Base-by-base conservation (phyloP, 139 green algal genomes). In the Chlamydomonas sp. region DNA sequence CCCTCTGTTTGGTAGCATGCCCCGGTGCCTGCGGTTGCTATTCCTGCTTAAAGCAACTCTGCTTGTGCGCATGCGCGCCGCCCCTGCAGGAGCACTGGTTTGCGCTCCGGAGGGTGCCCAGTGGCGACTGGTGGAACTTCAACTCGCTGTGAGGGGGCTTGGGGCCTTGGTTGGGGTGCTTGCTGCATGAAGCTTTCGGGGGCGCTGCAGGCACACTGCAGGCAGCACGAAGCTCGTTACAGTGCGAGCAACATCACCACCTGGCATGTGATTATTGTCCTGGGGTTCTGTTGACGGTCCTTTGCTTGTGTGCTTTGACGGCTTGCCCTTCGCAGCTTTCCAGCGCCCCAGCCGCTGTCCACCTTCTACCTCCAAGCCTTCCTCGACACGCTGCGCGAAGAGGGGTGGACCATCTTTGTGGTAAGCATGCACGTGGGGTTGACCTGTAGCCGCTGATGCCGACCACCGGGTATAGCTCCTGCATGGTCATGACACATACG, bases 81-180 rank as follows among this genome's bases (percentile, higher is more conserved):
- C 66, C 66, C 59, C 60, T 20, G 78, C 91, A 95, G 92, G 91
- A 97, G 89, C 96, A 98, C 88, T 98, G 96, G 96, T 98, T 98
- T 83, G 96, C 95, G 7, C 91, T 98, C 10, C 89, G 96, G 0
- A 77, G 83, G 2, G 76, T 97, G 5, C 83, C 60, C 7, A 61
- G 67, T 1, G 94, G 81, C 5, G 67, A 93, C 63, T 97, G 91
- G 94, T 99, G 92, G 91, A 97, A 99, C 90, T 97, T 98, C 92
- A 98, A 98, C 90, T 95, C 87, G 63, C 85, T 98, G 57, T 95
- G 75, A 77, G 85, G 77, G 1, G 76, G 3, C 8, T 10, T 79
- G 7, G n/a, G 68, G 68, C 14, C 68, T 12, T n/a, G 68, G n/a
- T 74, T 12, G 12, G 12, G 68, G 14, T 8, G 57, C 63, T 7